Evolutionary conservation across 805 yeast species (phyloP).

Genomic region (Naumovozyma baii): DNA sequence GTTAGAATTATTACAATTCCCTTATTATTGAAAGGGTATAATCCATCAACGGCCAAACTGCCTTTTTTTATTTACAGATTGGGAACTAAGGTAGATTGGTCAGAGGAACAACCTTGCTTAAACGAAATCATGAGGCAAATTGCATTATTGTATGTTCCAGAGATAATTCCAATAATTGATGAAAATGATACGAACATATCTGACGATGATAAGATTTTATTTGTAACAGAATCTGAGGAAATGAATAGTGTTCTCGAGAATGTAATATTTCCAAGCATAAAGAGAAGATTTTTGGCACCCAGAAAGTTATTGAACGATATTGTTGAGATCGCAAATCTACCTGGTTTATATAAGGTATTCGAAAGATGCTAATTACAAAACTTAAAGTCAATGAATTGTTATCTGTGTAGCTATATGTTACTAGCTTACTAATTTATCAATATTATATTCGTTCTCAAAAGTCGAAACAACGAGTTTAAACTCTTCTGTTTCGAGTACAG

Average conservation of each 20-base stretch:
- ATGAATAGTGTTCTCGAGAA: slow-evolving; percentile 41
- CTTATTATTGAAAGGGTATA: slow-evolving; percentile 50
- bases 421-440: slow-evolving; percentile 8
- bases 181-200: slow-evolving; percentile 8
- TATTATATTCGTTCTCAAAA: slow-evolving; percentile 16
- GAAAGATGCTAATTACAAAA: slow-evolving; percentile 64
- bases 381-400: too few species aligned
- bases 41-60: slow-evolving; percentile 54
- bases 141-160: slow-evolving; percentile 68
- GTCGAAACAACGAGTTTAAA: slow-evolving; percentile 12
- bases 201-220: slow-evolving; percentile 19
- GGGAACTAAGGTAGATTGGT: slow-evolving; percentile 52
- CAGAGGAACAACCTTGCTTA: slow-evolving; percentile 59
- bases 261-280: slow-evolving; percentile 54
- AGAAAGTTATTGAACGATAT: slow-evolving; percentile 42
- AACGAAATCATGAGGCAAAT: slow-evolving; percentile 55
- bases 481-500: slow-evolving; percentile 6
- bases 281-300: slow-evolving; percentile 57
- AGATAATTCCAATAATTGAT: slow-evolving; percentile 27
- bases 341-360: slow-evolving; percentile 83
- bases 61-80: slow-evolving; percentile 57
- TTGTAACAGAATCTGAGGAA: slow-evolving; percentile 23
- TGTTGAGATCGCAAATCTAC: slow-evolving; percentile 81
- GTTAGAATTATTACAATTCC: slow-evolving; percentile 49
- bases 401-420: too few species aligned